phyloP scores from a whole-genome alignment of 768 basidiomycete species.

The Trametes sanguinea region DNA sequence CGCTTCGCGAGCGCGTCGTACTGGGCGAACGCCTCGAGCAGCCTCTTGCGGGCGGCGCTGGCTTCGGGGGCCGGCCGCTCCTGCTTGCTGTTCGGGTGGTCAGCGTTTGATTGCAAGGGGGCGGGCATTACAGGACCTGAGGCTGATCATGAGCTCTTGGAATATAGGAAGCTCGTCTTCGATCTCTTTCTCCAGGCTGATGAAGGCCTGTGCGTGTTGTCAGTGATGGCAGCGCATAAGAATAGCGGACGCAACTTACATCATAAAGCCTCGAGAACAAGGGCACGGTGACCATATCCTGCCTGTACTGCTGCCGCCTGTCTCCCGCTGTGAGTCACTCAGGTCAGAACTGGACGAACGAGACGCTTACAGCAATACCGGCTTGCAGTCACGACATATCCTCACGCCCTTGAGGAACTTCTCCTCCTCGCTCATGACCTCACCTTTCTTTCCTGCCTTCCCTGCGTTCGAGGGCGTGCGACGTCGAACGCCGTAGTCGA shows the following conservation, averaged over 20 bases:
- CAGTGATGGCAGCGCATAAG: neutral
- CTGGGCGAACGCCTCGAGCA: slow-evolving; percentile 82
- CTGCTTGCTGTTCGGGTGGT: slow-evolving; percentile 35
- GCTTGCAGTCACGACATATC: slow-evolving; percentile 83
- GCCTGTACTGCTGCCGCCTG: slow-evolving; percentile 80
- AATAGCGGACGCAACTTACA: slow-evolving; percentile 38
- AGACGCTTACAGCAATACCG: slow-evolving; percentile 68
- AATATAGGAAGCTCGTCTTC: slow-evolving; percentile 84
- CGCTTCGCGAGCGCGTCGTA: slow-evolving; percentile 90
- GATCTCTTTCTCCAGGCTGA: slow-evolving; percentile 84
- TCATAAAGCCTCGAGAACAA: slow-evolving; percentile 71
- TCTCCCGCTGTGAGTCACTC: slow-evolving; percentile 7
- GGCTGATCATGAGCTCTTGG: slow-evolving; percentile 76
- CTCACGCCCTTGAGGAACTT: slow-evolving; percentile 89
- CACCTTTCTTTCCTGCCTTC: slow-evolving; percentile 30
- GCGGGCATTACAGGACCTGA: slow-evolving; percentile 49
- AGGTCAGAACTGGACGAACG: too few species aligned
- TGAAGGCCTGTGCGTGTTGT: slow-evolving; percentile 52
- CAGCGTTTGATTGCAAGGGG: slow-evolving; percentile 31
- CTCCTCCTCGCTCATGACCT: slow-evolving; percentile 59
- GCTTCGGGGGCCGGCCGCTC: slow-evolving; percentile 69
- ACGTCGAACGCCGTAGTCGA: slow-evolving; percentile 78
- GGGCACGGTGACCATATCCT: slow-evolving; percentile 60
- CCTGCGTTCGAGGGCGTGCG: slow-evolving; percentile 40
- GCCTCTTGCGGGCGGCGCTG: slow-evolving; percentile 68